phyloP scores from a whole-genome alignment of 116 monocot genomes.

The Iris pallida region DNA sequence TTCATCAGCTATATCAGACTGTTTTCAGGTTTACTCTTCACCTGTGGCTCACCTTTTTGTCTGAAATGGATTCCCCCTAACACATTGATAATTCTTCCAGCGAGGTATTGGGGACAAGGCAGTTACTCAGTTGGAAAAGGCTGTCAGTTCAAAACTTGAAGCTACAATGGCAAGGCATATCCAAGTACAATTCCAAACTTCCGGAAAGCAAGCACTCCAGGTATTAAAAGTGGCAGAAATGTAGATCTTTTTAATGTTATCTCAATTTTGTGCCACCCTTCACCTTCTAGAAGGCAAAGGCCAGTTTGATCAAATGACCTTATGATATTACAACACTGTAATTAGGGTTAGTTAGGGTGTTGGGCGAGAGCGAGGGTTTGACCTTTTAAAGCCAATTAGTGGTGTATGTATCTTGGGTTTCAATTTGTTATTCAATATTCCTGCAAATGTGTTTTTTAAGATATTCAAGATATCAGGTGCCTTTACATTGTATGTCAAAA shows the following conservation, averaged over 20 bases:
- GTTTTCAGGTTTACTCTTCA: slow-evolving; percentile 50
- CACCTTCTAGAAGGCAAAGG: too few species aligned
- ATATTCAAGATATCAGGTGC: too few species aligned
- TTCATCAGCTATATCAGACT: slow-evolving; percentile 56
- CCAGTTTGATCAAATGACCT: neutral
- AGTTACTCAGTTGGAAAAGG: slow-evolving; percentile 65
- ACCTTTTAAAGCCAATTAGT: too few species aligned
- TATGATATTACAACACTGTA: neutral
- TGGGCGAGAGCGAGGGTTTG: too few species aligned
- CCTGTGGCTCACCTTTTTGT: neutral
- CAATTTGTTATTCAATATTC: too few species aligned
- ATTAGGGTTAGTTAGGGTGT: neutral
- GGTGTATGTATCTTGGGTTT: too few species aligned
- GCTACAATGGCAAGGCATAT: slow-evolving; percentile 62
- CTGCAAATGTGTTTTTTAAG: too few species aligned
- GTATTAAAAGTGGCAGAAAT: slow-evolving; percentile 15
- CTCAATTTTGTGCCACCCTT: neutral
- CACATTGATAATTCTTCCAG: slow-evolving; percentile 24
- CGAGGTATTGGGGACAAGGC: slow-evolving; percentile 68
- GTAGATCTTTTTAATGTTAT: neutral
- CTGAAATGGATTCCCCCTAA: neutral
- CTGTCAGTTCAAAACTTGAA: slow-evolving; percentile 68
- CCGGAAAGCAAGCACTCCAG: slow-evolving; percentile 77
- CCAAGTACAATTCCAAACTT: slow-evolving; percentile 71
- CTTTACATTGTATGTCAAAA: too few species aligned